Evolutionary conservation across 2,329 filamentous ascomycete genomes (phyloP), one percentile per base, ranked within the genome.

Genomic region (Cryphonectria radicalis): DNA sequence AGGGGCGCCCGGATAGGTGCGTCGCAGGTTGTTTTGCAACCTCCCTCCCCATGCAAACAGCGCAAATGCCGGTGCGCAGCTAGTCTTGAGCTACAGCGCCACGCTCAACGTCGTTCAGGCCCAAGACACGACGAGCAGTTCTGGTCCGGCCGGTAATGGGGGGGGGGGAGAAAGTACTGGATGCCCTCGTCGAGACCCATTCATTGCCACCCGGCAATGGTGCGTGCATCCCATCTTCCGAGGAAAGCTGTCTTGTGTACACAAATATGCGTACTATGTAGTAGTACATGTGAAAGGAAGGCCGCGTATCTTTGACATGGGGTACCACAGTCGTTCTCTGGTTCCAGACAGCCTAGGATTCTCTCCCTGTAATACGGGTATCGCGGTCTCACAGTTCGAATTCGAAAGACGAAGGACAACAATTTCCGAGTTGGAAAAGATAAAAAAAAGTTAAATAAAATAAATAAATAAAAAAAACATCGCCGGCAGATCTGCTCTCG

Each of bases 1-100:
- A 64, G 43, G 50, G 69, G 55, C 59, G 63, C 46, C 62, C 35
- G 43, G 67, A 70, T 66, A 66, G 67, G 50, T 68, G 65, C 55
- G 50, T 62, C 66, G 32, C 57, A 59, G 35, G 42, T 8, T 43
- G 37, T 22, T 32, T 67, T 42, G 28, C 28, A 32, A 32, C 11
- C 37, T 28, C 25, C 17, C 40, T 19, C 37, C 37, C 37, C 37
- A 32, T 65, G 43, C 43, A 65, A 65, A 57, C 42, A 53, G 59
- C 62, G n/a, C 40, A 62, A 66, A 57, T 71, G 66, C 43, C 53
- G 46, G 63, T n/a, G 63, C 53, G 42, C 37, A 68, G n/a, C 32
- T 32, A 53, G 40, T 43, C 57, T 66, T 59, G 59, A 40, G 17
- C 40, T 57, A 57, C 17, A n/a, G 62, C 63, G 59, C 66, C 69